Percentiles rank a stretch among this genome's conserved stretches.
These are phyloP conservation scores for Cryptococcus sp. DNA, from an alignment of 1,284 basidiomycete genomes.

Conservation along the genomic window DNA sequence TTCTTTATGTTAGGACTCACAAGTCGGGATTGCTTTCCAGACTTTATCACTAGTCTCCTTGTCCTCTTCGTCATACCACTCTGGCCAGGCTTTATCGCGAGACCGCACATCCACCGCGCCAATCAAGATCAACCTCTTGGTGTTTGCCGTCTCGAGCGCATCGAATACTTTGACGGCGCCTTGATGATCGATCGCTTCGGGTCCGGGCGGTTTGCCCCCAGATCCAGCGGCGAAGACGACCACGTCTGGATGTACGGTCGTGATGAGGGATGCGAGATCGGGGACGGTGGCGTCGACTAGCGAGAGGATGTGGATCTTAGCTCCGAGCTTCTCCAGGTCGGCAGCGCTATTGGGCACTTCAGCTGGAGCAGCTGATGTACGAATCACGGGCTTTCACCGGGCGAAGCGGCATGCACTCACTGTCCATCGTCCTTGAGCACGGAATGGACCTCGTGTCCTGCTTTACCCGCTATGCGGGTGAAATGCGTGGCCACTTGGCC, in stretches of 20 bases:
- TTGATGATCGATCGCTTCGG: constrained; percentile 68
- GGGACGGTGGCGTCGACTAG: constrained; percentile 61
- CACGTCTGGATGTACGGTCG: constrained; percentile 57
- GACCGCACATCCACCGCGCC: constrained; percentile 68
- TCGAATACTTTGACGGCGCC: constrained; percentile 73
- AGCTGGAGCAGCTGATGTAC: constrained; percentile 9
- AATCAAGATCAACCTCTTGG: constrained; percentile 61
- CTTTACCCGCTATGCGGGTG: constrained; percentile 55
- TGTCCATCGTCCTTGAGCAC: constrained; percentile 60
- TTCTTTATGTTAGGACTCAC: too few relatives aligned
- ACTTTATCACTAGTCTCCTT: constrained; percentile 55
- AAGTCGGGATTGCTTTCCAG: constrained; percentile 51
- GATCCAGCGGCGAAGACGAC: constrained; percentile 71
- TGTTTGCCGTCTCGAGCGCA: constrained; percentile 62
- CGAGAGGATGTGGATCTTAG: constrained; percentile 62
- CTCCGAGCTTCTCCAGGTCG: constrained; percentile 58
- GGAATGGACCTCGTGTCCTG: constrained; percentile 59
- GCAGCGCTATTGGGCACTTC: constrained; percentile 34
- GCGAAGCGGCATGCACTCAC: constrained; percentile 24
- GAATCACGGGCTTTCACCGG: not conserved
- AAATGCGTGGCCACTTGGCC: constrained; percentile 61
- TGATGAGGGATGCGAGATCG: constrained; percentile 60
- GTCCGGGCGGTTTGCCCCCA: constrained; percentile 66
- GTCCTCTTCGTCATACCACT: constrained; percentile 57
- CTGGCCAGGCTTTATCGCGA: constrained; percentile 53